These are phyloP conservation scores for Cucurbita argyrosperma DNA, from an alignment of 306 rosid species.

Conservation along the genomic window DNA sequence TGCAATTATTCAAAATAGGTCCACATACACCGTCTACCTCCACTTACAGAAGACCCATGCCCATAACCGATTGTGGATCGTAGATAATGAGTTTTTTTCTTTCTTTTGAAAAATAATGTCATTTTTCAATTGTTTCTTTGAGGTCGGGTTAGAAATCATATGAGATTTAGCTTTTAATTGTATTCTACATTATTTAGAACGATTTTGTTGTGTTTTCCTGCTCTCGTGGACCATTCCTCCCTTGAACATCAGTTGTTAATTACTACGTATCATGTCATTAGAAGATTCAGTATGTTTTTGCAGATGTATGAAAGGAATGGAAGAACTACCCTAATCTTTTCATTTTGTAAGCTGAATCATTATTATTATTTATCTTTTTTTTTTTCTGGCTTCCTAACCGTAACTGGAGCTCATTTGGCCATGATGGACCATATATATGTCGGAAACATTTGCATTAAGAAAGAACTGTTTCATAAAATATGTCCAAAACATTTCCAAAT, in stretches of 20 bases:
- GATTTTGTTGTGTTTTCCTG: not conserved
- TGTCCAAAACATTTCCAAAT: slow-evolving; percentile 7
- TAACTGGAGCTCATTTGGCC: not conserved
- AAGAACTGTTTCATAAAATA: not conserved
- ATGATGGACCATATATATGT: not conserved
- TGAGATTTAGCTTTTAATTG: not conserved
- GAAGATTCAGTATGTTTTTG: not conserved
- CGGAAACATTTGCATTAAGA: not conserved
- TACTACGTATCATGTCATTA: not conserved
- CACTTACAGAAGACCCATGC: no score
- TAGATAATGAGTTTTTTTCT: not conserved
- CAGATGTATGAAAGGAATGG: not conserved
- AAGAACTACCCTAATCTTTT: not conserved
- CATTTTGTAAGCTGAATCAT: not conserved
- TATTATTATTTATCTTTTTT: not conserved
- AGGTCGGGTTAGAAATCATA: not conserved
- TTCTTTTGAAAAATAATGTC: not conserved
- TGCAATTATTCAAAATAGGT: no score
- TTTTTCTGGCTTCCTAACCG: not conserved
- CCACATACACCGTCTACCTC: no score
- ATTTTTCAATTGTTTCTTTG: not conserved
- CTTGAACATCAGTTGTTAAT: not conserved
- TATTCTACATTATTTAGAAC: not conserved
- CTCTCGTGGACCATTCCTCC: not conserved
- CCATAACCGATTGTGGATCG: not conserved